phyloP scores from a whole-genome alignment of 768 basidiomycete species.

The Mycena indigotica region DNA sequence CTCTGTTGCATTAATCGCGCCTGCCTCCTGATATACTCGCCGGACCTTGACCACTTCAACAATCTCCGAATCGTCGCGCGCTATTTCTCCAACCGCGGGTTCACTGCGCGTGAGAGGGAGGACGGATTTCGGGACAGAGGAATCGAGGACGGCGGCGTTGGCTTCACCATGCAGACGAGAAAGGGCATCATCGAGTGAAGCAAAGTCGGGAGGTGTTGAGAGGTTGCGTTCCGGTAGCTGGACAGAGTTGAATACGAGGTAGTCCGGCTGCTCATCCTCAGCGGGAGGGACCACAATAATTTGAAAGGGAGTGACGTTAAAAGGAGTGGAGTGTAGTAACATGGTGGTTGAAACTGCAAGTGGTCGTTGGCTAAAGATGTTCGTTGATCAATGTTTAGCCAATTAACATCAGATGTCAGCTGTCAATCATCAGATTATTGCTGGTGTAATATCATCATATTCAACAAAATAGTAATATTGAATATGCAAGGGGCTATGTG shows the following conservation, averaged over 20 bases:
- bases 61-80: constrained; percentile 52
- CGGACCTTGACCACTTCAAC: constrained; percentile 63
- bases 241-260: constrained; percentile 51
- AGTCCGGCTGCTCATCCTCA: constrained; percentile 56
- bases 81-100: constrained; percentile 20
- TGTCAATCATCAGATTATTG: no score
- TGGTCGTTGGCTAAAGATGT: constrained; percentile 3
- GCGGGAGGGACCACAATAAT: constrained; percentile 40
- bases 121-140: constrained; percentile 21
- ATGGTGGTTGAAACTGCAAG: constrained; percentile 5
- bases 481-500: no score
- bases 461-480: no score
- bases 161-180: constrained; percentile 19
- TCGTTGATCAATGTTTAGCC: no score
- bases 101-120: constrained; percentile 29
- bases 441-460: no score
- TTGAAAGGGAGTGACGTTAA: constrained; percentile 14
- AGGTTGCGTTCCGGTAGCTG: constrained; percentile 17
- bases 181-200: constrained; percentile 37
- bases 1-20: no score
- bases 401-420: no score
- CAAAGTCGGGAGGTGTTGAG: constrained; percentile 30
- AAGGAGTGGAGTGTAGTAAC: constrained; percentile 19
- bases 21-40: constrained; percentile 31
- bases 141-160: constrained; percentile 25